Base-by-base conservation (phyloP, 441 rosid species). In the Omphalea diandra region DNA sequence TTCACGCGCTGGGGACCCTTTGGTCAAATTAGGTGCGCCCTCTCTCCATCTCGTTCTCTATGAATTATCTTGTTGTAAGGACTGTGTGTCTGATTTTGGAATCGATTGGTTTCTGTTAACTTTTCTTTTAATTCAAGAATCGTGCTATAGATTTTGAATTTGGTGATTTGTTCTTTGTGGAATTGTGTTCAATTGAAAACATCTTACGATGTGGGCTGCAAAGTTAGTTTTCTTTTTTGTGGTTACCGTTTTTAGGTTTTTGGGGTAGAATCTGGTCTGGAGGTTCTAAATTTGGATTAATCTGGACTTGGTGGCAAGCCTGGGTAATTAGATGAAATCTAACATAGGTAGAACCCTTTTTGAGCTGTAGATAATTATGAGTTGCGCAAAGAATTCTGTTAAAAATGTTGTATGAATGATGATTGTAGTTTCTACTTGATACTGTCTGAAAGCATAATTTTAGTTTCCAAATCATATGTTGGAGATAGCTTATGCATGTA, bases 11-110 rank as follows among this genome's bases (percentile, higher is more conserved):
- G n/a, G 50, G 35, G 50, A 66, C 52, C 52, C 32, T 7, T 50
- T 24, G 62, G 62, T 67, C 62, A 67, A 67, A 53, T 36, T 22
- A 52, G 60, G 60, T 50, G 46, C 44, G 31, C 50, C 14, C 10
- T n/a, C 58, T 52, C 31, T 22, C n/a, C 24, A 46, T 20, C n/a
- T 35, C n/a, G 44, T 2, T 29, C 7, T 4, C 7, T 11, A 14
- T 10, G 27, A n/a, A 2, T 20, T 20, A n/a, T 20, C 55, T 5
- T 50, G 55, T 50, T 3, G 9, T 40, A 40, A 2, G 2, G n/a
- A n/a, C 44, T 40, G 9, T 2, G 9, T 8, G 14, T 40, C 44
- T 40, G 44, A 15, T 40, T 40, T 8, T 40, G 1, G 44, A 8
- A 40, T 40, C 12, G 15, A 40, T 40, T 11, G 9, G 44, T 40